Evolutionary conservation across 1,139 yeast genomes (phyloP).

Genomic region (Candida neerlandica): DNA sequence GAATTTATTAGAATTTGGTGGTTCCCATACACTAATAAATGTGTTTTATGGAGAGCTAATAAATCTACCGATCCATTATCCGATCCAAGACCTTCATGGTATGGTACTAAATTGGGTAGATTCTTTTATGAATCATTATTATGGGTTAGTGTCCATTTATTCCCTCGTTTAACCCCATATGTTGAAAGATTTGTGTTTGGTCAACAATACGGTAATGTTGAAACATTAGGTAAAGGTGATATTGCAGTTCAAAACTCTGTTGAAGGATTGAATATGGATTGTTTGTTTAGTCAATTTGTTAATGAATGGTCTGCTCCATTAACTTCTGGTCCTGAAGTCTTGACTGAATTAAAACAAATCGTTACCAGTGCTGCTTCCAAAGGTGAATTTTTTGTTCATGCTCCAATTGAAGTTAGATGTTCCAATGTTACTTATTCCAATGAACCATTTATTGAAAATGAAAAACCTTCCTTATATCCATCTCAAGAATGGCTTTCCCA

Average conservation of each 20-base stretch:
- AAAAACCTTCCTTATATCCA: slow-evolving; percentile 49
- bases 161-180: slow-evolving; percentile 76
- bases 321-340: slow-evolving; percentile 69
- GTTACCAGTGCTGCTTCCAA: slow-evolving; percentile 62
- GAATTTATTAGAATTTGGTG: slow-evolving; percentile 96
- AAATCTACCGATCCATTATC: slow-evolving; percentile 66
- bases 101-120: slow-evolving; percentile 79
- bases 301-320: slow-evolving; percentile 97
- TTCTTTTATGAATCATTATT: slow-evolving; percentile 75
- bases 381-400: slow-evolving; percentile 80
- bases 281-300: slow-evolving; percentile 90
- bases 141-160: slow-evolving; percentile 74
- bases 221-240: slow-evolving; percentile 67
- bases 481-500: slow-evolving; percentile 42
- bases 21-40: slow-evolving; percentile 89
- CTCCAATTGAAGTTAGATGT: slow-evolving; percentile 94
- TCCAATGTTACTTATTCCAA: slow-evolving; percentile 73
- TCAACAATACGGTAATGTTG: slow-evolving; percentile 79
- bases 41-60: slow-evolving; percentile 88
- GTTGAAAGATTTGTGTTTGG: slow-evolving; percentile 83
- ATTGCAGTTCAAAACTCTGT: slow-evolving; percentile 78
- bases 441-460: slow-evolving; percentile 44
- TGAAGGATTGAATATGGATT: slow-evolving; percentile 93
- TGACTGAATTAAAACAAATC: slow-evolving; percentile 61
- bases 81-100: slow-evolving; percentile 78